A percentile compares a stretch with the other conserved stretches of the same genome.
These are phyloP conservation scores for Hymenoscyphus occultus DNA, from an alignment of 2,329 filamentous ascomycete species.

Conservation along the genomic window DNA sequence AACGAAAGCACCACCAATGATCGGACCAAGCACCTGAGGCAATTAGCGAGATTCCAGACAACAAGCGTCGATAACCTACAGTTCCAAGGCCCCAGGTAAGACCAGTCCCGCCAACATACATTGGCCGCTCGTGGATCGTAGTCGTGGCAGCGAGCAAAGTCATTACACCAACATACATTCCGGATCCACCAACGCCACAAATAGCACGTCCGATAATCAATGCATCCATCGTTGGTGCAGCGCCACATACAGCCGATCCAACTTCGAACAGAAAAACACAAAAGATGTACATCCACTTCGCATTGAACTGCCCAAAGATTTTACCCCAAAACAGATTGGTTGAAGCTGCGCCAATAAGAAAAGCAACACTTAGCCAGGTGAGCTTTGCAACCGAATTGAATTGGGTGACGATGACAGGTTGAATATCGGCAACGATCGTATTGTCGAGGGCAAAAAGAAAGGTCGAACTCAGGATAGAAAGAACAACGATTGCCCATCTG, in stretches of 20 bases:
- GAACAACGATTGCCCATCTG: slow-evolving; percentile 32
- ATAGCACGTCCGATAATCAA: slow-evolving; percentile 48
- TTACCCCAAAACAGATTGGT: slow-evolving; percentile 41
- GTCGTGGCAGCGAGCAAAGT: slow-evolving; percentile 43
- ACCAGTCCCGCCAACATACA: slow-evolving; percentile 37
- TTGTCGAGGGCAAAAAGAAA: slow-evolving; percentile 34
- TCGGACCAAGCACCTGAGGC: slow-evolving; percentile 42
- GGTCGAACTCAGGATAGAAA: slow-evolving; percentile 34
- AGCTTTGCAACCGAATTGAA: slow-evolving; percentile 41
- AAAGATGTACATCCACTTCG: slow-evolving; percentile 36
- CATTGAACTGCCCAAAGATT: slow-evolving; percentile 37
- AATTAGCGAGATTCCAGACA: not conserved
- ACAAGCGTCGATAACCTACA: not conserved
- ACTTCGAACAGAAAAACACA: slow-evolving; percentile 34
- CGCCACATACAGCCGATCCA: slow-evolving; percentile 38
- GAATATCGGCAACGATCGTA: slow-evolving; percentile 14
- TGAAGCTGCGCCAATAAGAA: slow-evolving; percentile 42
- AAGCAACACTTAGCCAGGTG: slow-evolving; percentile 42
- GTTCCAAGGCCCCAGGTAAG: slow-evolving; percentile 44
- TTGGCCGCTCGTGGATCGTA: slow-evolving; percentile 38
- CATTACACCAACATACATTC: slow-evolving; percentile 46
- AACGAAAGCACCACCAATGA: slow-evolving; percentile 47
- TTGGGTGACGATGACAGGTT: slow-evolving; percentile 13
- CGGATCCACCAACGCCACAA: slow-evolving; percentile 45
- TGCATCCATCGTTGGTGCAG: slow-evolving; percentile 40